Percentiles rank a stretch among this genome's conserved stretches.
These are phyloP conservation scores for Aspergillus neotritici DNA, from an alignment of 2,329 filamentous ascomycete genomes.

Conservation along the genomic window DNA sequence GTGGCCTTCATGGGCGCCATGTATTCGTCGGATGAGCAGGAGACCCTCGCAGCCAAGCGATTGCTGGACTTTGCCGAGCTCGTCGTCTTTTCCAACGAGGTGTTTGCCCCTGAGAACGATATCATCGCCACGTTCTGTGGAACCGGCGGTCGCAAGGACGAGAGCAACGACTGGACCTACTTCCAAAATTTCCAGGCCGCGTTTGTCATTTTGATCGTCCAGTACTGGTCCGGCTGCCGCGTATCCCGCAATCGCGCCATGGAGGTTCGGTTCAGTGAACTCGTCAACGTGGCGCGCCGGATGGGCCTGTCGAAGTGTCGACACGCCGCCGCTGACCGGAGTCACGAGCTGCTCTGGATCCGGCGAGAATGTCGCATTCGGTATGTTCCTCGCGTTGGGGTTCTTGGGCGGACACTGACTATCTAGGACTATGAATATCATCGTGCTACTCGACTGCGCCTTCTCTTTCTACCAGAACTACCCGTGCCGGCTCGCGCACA, in stretches of 20 bases:
- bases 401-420: slow-evolving; percentile 5
- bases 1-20: slow-evolving; percentile 43
- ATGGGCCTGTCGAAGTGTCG: slow-evolving; percentile 34
- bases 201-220: slow-evolving; percentile 36
- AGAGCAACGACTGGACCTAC: slow-evolving; percentile 27
- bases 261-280: slow-evolving; percentile 40
- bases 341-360: slow-evolving; percentile 39
- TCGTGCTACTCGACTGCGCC: slow-evolving; percentile 41
- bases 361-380: slow-evolving; percentile 42
- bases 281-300: slow-evolving; percentile 39
- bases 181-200: slow-evolving; percentile 42
- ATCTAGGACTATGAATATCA: slow-evolving; percentile 34
- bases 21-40: slow-evolving; percentile 38
- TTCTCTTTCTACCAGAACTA: slow-evolving; percentile 44
- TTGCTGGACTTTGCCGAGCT: slow-evolving; percentile 42
- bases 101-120: slow-evolving; percentile 39
- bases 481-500: slow-evolving; percentile 36
- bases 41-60: slow-evolving; percentile 34
- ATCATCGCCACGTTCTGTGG: slow-evolving; percentile 31
- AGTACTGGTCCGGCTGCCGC: slow-evolving; percentile 42
- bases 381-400: slow-evolving; percentile 16
- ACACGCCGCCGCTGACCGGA: slow-evolving; percentile 34
- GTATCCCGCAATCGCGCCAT: slow-evolving; percentile 37
- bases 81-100: slow-evolving; percentile 39
- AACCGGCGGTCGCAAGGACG: slow-evolving; percentile 14